Base-by-base conservation (phyloP, 345 rosid species). In the Arabis alpina region DNA sequence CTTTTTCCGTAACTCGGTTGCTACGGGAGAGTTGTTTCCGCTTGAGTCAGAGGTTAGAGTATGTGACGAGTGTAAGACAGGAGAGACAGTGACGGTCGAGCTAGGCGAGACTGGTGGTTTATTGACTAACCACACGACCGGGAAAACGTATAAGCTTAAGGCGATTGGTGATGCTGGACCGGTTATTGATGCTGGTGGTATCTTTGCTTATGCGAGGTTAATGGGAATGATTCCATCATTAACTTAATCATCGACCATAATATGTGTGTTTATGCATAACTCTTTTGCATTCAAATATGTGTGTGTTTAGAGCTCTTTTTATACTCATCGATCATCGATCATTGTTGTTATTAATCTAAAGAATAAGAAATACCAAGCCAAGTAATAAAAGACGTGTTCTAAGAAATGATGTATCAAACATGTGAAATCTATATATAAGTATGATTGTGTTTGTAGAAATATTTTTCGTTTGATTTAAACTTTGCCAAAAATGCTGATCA, bases 121-220 rank as follows among this genome's bases (percentile, higher is more conserved):
- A 25, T 68, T 90, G 85, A 88, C 86, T 34, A 93, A 93, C 69
- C 96, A 93, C 64, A 83, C 90, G 3, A 85, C 90, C 2, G 90
- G 92, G 0, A 93, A 88, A 75, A 86, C 80, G 63, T 93, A 86
- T 64, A 81, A 81, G 68, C 55, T 93, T 68, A 88, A 88, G 80
- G 82, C 97, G 1, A 88, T 88, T 30, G 97, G 97, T 10, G 97
- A 90, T 76, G 90, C 89, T 0, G 97, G 97, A 11, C 94, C 97
- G 1, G 94, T 88, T 15, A 83, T 90, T 45, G 81, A 86, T 12
- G 97, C 92, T 25, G 97, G 97, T 30, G 93, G 84, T 44, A 90
- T 92, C 37, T 88, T 92, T 45, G 88, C 96, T 2, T 90, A 88
- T 47, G 95, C 98, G 1, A 81, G 96, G 74, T 71, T 61, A 65